phyloP scores from a whole-genome alignment of 176 grass and related monocot species.

The Avena eriantha region DNA sequence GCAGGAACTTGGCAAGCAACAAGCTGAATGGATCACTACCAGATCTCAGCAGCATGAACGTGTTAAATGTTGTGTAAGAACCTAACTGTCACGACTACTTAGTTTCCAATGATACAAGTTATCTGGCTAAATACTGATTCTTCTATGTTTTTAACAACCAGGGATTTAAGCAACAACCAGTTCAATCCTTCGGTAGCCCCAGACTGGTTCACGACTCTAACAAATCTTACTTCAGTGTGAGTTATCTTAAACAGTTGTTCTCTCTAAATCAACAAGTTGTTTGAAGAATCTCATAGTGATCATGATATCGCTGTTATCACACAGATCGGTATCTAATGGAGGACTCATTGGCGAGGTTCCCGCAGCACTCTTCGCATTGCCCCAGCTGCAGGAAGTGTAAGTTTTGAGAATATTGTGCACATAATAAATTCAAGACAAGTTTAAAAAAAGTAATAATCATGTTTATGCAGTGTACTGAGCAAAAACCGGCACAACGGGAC shows the following conservation, averaged over 20 bases:
- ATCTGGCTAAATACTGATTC: constrained; percentile 13
- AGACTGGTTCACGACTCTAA: constrained; percentile 69
- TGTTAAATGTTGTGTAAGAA: constrained; percentile 76
- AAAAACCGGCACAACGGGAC: constrained; percentile 54
- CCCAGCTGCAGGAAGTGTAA: constrained; percentile 92
- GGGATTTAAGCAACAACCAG: constrained; percentile 80
- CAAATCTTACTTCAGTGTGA: constrained; percentile 69
- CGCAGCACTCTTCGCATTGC: constrained; percentile 50
- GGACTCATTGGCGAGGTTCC: constrained; percentile 58
- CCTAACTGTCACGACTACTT: background rate
- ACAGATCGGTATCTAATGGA: constrained; percentile 61
- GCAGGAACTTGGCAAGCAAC: constrained; percentile 83
- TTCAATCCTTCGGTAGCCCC: constrained; percentile 64
- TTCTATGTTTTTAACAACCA: constrained; percentile 37
- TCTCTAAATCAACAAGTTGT: background rate
- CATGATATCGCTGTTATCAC: constrained; percentile 14
- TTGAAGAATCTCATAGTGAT: background rate
- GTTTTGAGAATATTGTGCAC: constrained; percentile 24
- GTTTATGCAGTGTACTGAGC: constrained; percentile 55
- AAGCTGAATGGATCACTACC: constrained; percentile 62
- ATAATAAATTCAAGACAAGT: background rate
- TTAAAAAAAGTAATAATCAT: background rate
- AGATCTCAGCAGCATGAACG: constrained; percentile 58
- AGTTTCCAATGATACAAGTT: background rate
- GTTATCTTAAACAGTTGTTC: constrained; percentile 34